These are phyloP conservation scores for Camelina neglecta DNA, from an alignment of 345 rosid genomes.

Conservation along the genomic window DNA sequence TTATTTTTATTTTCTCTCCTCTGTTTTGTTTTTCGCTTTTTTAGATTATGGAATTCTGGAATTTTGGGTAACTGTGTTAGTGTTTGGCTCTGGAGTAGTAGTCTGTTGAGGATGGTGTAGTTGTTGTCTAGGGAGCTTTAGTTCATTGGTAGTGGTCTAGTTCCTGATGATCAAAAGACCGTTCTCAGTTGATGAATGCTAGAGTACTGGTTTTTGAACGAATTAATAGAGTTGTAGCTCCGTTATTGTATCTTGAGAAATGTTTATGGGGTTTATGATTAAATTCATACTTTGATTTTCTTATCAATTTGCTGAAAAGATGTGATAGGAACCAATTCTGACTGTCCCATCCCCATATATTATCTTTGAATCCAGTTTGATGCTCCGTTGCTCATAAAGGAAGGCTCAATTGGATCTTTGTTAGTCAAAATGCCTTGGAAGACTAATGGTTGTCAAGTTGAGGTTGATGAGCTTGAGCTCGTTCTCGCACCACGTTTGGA, in stretches of 20 bases:
- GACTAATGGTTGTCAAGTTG: constrained; percentile 80
- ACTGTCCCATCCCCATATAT: background rate
- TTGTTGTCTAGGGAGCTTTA: background rate
- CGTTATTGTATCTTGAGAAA: background rate
- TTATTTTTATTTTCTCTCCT: background rate
- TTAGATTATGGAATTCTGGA: background rate
- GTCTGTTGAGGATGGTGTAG: background rate
- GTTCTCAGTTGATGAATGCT: background rate
- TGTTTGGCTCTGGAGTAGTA: background rate
- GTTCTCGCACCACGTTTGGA: constrained; percentile 63
- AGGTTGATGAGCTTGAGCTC: constrained; percentile 88
- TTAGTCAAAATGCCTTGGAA: constrained; percentile 85
- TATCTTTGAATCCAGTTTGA: constrained; percentile 56
- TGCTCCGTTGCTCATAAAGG: constrained; percentile 70
- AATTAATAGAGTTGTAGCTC: background rate
- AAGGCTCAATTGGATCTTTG: constrained; percentile 89
- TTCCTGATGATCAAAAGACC: background rate
- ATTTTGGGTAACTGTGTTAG: constrained; percentile 5
- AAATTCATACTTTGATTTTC: background rate
- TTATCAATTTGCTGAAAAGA: background rate
- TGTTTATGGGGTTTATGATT: background rate
- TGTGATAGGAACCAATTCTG: background rate
- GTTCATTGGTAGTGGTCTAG: background rate
- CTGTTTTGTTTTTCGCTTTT: background rate
- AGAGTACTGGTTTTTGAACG: background rate